A percentile compares a stretch with the other conserved stretches of the same genome.
These are phyloP conservation scores for Roridomyces roridus DNA, from an alignment of 768 basidiomycete species.

Conservation along the genomic window DNA sequence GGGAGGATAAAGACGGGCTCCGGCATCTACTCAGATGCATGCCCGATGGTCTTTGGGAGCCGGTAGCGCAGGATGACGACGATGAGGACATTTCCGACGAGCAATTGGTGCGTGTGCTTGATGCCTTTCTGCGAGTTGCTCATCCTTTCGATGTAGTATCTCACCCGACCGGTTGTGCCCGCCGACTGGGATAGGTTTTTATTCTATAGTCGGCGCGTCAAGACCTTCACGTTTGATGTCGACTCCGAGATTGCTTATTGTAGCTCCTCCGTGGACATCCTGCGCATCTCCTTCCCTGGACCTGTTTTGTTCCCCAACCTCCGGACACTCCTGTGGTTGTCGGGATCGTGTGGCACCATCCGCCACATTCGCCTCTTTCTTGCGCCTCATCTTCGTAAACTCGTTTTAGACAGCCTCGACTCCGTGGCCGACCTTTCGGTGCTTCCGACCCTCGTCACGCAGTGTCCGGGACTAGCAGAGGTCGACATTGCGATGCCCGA, in stretches of 20 bases:
- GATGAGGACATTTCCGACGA: no score
- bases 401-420: neutral
- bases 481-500: neutral
- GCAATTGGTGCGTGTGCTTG: no score
- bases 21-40: neutral
- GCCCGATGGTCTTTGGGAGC: neutral
- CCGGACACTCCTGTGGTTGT: neutral
- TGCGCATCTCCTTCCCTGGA: no score
- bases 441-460: neutral
- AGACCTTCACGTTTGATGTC: neutral
- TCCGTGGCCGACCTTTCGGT: neutral
- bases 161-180: no score
- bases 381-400: neutral
- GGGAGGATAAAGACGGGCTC: slow-evolving; percentile 10
- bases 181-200: neutral
- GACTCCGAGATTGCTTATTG: neutral
- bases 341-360: neutral
- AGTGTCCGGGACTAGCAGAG: neutral
- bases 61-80: no score
- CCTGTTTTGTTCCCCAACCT: neutral
- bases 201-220: neutral
- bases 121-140: no score
- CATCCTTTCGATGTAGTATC: no score
- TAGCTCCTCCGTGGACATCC: no score
- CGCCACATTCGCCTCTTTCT: neutral